Evolutionary conservation across 2,329 filamentous ascomycete species (phyloP), one percentile per base, ranked within the genome.

Genomic region (Aspergillus piperis): DNA sequence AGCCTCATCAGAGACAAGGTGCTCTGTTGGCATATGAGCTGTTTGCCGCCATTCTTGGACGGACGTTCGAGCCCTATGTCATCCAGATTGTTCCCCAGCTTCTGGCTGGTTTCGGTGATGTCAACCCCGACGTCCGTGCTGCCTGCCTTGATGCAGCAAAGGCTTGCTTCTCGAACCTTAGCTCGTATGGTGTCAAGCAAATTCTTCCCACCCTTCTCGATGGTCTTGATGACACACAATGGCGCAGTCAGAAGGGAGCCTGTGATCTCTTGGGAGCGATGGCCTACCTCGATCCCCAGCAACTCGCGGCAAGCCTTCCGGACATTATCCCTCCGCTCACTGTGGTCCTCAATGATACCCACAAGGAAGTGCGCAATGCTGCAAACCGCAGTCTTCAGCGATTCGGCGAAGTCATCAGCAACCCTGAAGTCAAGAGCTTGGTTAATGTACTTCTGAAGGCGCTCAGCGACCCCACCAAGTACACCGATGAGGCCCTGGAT

Each of bases 191-290:
- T 75, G 96, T 99, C 61, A 96, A 96, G 79, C 86, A 95, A 72
- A 93, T 99, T 64, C 82, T 99, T 65, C 95, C 95, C 3, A 96
- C 91, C 11, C 84, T 99, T 7, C 84, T 99, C 2, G 88, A 95
- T 65, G 95, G 96, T 60, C 86, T 99, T 8, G 93, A 98, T 65
- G 95, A 99, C 65, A 87, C 91, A 56, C 94, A 98, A 75, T 99
- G 95, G 95, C 90, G 95, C 71, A 98, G 92, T 80, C 98, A 99
- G 79, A 96, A 96, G 80, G 95, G 96, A 68, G 95, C 95, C 57
- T 99, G 95, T 73, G 95, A 99, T 73, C 88, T 96, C 25, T 84
- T 99, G 13, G 95, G 95, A 74, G 95, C 95, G 64, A 99, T 99
- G 95, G 96, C 95, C 5, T 99, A 99, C 74, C 86, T 99, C 32